Evolutionary conservation across 2,329 filamentous ascomycete species (phyloP).

Genomic region (Ophiocordyceps robertsii): DNA sequence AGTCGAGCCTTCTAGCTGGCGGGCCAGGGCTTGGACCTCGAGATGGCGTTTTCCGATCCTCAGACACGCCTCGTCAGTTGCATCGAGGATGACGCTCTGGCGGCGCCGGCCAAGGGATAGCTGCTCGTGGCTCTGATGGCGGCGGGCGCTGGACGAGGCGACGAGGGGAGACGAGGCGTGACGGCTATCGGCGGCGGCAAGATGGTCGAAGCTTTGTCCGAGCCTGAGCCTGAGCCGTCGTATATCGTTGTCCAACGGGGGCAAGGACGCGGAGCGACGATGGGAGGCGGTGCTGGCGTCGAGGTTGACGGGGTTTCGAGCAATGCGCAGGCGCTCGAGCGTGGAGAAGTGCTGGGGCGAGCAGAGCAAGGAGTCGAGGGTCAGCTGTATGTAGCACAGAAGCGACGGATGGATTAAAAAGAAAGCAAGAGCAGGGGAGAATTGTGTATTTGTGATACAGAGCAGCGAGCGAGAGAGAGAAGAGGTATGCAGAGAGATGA

Average conservation of each 20-base stretch:
- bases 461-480: conserved; percentile 3
- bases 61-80: conserved; percentile 13
- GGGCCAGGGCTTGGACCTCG: conserved; percentile 3
- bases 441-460: neutral
- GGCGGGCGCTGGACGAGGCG: conserved; percentile 15
- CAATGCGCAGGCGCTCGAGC: conserved; percentile 55
- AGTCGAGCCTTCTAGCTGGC: neutral
- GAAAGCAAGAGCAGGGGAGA: neutral
- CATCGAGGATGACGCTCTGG: conserved; percentile 23
- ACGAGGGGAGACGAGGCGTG: no score
- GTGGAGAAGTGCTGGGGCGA: conserved; percentile 54
- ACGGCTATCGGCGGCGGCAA: neutral
- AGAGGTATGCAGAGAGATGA: conserved; percentile 1
- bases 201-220: conserved; percentile 6
- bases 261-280: conserved; percentile 8
- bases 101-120: conserved; percentile 31
- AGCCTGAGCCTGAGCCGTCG: neutral
- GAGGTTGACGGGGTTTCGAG: conserved; percentile 27
- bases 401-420: neutral
- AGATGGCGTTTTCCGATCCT: conserved; percentile 12
- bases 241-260: neutral
- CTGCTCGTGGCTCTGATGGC: conserved; percentile 46
- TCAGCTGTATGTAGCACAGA: neutral
- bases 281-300: conserved; percentile 11
- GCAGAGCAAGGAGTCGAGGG: neutral